Evolutionary conservation across 2,329 filamentous ascomycete species (phyloP).

Genomic region (Mycogone perniciosa): DNA sequence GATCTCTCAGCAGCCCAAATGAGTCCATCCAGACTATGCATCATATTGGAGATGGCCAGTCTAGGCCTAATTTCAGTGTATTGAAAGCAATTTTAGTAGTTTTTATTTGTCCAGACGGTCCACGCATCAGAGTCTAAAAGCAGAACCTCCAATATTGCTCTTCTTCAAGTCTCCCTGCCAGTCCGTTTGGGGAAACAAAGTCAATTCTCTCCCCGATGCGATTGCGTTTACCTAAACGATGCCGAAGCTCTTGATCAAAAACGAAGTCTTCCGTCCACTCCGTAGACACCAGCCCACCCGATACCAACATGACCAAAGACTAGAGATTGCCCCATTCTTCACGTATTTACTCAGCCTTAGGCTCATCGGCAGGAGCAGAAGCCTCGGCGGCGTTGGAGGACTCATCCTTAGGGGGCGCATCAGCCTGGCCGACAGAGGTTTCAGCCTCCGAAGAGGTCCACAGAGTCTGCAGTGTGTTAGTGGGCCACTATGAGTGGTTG

Average conservation of each 20-base stretch:
- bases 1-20: too few relatives aligned
- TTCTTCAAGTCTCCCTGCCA: conserved; percentile 35
- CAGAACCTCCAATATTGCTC: conserved; percentile 45
- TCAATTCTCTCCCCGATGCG: conserved; percentile 30
- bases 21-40: too few relatives aligned
- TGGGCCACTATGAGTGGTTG: background rate
- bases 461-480: conserved; percentile 64
- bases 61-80: conserved; percentile 11
- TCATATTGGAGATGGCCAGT: too few relatives aligned
- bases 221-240: conserved; percentile 42
- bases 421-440: conserved; percentile 53
- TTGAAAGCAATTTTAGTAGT: conserved; percentile 42
- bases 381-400: conserved; percentile 51
- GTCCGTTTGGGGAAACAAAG: conserved; percentile 30
- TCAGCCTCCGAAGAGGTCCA: conserved; percentile 99
- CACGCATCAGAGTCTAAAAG: conserved; percentile 52
- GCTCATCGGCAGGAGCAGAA: conserved; percentile 54
- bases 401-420: conserved; percentile 38
- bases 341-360: conserved; percentile 57
- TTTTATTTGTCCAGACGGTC: conserved; percentile 52
- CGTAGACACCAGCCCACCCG: conserved; percentile 56
- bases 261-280: conserved; percentile 56
- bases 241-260: conserved; percentile 43
- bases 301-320: conserved; percentile 29
- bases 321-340: conserved; percentile 21